Conservation (phyloP, 352 stramenopile genomes). For the Phytophthora ramorum region DNA sequence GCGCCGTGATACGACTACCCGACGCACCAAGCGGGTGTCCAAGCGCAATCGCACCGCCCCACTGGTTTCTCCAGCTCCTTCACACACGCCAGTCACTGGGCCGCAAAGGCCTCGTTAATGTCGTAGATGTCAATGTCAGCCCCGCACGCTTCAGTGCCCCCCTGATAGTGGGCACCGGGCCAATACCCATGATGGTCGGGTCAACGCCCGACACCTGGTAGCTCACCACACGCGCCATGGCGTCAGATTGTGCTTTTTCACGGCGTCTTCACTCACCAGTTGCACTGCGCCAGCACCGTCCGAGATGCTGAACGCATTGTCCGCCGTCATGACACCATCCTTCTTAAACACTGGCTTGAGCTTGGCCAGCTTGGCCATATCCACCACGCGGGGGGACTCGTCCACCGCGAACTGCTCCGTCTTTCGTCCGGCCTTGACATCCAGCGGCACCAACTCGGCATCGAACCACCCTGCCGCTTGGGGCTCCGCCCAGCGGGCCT, state of each 20-base stretch:
- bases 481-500: constrained; percentile 93
- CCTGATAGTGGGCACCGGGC: constrained; percentile 95
- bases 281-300: constrained; percentile 96
- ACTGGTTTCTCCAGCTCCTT: constrained; percentile 97
- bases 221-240: constrained; percentile 91
- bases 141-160: constrained; percentile 91
- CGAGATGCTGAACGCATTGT: constrained; percentile 96
- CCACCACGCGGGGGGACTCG: constrained; percentile 83
- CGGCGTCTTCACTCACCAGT: constrained; percentile 93
- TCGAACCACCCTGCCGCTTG: constrained; percentile 94
- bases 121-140: constrained; percentile 97
- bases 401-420: constrained; percentile 85
- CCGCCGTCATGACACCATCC: constrained; percentile 96
- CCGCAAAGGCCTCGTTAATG: constrained; percentile 99
- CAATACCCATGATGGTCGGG: constrained; percentile 98
- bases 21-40: constrained; percentile 97
- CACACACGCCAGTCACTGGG: constrained; percentile 96
- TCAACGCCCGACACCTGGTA: constrained; percentile 96
- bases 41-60: constrained; percentile 96
- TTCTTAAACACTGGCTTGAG: constrained; percentile 98
- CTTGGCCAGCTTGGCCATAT: constrained; percentile 88
- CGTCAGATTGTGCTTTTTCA: constrained; percentile 93
- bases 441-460: constrained; percentile 93
- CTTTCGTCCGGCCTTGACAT: constrained; percentile 93
- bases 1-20: constrained; percentile 92